These are phyloP conservation scores for Stagonosporopsis cucurbitacearum DNA, from an alignment of 2,329 filamentous ascomycete genomes.

Conservation along the genomic window DNA sequence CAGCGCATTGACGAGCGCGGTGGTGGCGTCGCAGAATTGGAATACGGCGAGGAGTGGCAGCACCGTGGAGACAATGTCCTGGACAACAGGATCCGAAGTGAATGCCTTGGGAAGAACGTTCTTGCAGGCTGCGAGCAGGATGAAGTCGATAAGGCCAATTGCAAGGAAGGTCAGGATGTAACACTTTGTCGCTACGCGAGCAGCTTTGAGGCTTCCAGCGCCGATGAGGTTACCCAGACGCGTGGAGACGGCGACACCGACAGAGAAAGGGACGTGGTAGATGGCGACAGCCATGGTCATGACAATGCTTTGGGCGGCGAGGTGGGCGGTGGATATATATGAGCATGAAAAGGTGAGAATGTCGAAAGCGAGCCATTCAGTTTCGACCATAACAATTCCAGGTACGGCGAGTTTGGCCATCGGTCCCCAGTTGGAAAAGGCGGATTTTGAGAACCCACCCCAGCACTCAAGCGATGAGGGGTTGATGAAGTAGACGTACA, in stretches of 20 bases:
- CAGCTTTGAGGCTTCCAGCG: slow-evolving; percentile 42
- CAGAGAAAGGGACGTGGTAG: slow-evolving; percentile 51
- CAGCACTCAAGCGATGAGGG: slow-evolving; percentile 60
- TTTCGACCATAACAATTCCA: slow-evolving; percentile 91
- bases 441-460: slow-evolving; percentile 74
- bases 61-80: slow-evolving; percentile 40
- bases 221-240: slow-evolving; percentile 51
- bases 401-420: slow-evolving; percentile 91
- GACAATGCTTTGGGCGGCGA: slow-evolving; percentile 74
- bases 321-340: slow-evolving; percentile 77
- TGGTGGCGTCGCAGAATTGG: slow-evolving; percentile 48
- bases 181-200: slow-evolving; percentile 42
- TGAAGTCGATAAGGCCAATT: slow-evolving; percentile 46
- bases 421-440: slow-evolving; percentile 76
- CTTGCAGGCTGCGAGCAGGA: slow-evolving; percentile 38
- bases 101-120: slow-evolving; percentile 45
- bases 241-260: slow-evolving; percentile 49
- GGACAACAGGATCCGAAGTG: slow-evolving; percentile 45
- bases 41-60: slow-evolving; percentile 48
- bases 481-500: slow-evolving; percentile 54
- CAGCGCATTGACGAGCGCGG: slow-evolving; percentile 47
- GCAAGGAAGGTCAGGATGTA: slow-evolving; percentile 44
- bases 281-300: slow-evolving; percentile 47
- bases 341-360: slow-evolving; percentile 73
- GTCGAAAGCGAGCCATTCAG: slow-evolving; percentile 54